These are phyloP conservation scores for Penicillium olsonii DNA, from an alignment of 2,329 filamentous ascomycete species.

Conservation along the genomic window DNA sequence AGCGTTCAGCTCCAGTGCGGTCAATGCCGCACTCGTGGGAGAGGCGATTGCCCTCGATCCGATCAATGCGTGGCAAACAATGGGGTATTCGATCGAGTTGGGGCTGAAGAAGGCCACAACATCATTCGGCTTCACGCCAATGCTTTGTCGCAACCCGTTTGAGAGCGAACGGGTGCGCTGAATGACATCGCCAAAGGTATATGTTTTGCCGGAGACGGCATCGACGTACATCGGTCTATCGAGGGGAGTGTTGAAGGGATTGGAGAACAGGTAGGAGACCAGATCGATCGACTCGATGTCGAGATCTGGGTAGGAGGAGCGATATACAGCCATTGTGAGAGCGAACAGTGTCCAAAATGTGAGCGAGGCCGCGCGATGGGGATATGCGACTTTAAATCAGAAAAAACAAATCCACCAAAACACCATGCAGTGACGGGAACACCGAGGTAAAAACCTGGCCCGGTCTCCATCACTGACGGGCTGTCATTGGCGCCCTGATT, in stretches of 20 bases:
- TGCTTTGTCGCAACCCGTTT: conserved; percentile 18
- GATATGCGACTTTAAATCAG: neutral
- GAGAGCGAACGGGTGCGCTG: conserved; percentile 19
- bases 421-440: neutral
- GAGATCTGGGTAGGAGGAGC: conserved; percentile 18
- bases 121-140: conserved; percentile 15
- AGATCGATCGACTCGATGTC: conserved; percentile 20
- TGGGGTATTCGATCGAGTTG: conserved; percentile 22
- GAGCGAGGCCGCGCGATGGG: neutral
- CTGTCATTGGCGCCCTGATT: neutral
- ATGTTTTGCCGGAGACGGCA: conserved; percentile 16
- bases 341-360: neutral
- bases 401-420: neutral
- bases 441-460: neutral
- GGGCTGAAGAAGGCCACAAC: conserved; percentile 23
- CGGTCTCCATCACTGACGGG: neutral
- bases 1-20: conserved; percentile 19
- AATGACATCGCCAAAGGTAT: conserved; percentile 16
- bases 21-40: conserved; percentile 21
- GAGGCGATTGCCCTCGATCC: conserved; percentile 17
- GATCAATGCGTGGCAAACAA: conserved; percentile 17
- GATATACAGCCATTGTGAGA: conserved; percentile 18
- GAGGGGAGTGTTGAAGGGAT: conserved; percentile 18
- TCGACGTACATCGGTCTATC: conserved; percentile 18
- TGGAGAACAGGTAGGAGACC: conserved; percentile 22